These are phyloP conservation scores for Hypoxylon fragiforme DNA, from an alignment of 495 filamentous ascomycete genomes.

Conservation along the genomic window DNA sequence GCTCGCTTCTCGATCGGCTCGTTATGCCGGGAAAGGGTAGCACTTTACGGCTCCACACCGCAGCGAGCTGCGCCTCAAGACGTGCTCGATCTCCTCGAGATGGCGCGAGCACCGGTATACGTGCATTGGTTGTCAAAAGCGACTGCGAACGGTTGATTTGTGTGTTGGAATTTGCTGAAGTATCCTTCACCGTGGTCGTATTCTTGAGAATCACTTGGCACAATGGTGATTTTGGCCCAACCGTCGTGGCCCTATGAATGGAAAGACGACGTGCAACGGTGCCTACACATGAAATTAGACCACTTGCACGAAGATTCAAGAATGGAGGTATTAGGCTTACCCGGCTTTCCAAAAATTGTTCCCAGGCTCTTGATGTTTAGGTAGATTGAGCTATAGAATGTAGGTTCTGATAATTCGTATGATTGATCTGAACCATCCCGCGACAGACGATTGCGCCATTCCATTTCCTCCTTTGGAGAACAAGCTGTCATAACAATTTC, in stretches of 20 bases:
- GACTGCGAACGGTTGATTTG: slow-evolving; percentile 72
- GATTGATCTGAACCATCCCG: slow-evolving; percentile 46
- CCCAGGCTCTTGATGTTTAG: slow-evolving; percentile 76
- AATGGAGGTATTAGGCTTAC: slow-evolving; percentile 28
- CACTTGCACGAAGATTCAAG: neutral
- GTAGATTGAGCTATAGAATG: slow-evolving; percentile 60
- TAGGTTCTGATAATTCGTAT: slow-evolving; percentile 50
- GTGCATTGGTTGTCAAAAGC: slow-evolving; percentile 61
- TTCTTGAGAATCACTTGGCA: slow-evolving; percentile 88
- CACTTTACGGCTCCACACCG: slow-evolving; percentile 83
- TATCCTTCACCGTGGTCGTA: slow-evolving; percentile 70
- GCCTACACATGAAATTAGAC: slow-evolving; percentile 44
- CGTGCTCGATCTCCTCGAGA: slow-evolving; percentile 74
- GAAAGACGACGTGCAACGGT: slow-evolving; percentile 77
- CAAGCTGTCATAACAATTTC: slow-evolving; percentile 90
- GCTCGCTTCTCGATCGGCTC: slow-evolving; percentile 61
- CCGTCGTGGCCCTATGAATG: slow-evolving; percentile 73
- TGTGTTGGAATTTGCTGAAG: slow-evolving; percentile 40
- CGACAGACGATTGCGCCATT: slow-evolving; percentile 66
- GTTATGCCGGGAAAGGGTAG: slow-evolving; percentile 88
- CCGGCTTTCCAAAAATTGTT: slow-evolving; percentile 68
- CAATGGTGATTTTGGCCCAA: slow-evolving; percentile 61
- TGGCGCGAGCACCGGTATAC: slow-evolving; percentile 66
- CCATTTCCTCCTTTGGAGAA: slow-evolving; percentile 74
- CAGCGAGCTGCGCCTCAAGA: slow-evolving; percentile 71